Percentiles rank a stretch among this genome's conserved stretches.
Conservation (phyloP, 805 yeast species). For the Candida berthetii region DNA sequence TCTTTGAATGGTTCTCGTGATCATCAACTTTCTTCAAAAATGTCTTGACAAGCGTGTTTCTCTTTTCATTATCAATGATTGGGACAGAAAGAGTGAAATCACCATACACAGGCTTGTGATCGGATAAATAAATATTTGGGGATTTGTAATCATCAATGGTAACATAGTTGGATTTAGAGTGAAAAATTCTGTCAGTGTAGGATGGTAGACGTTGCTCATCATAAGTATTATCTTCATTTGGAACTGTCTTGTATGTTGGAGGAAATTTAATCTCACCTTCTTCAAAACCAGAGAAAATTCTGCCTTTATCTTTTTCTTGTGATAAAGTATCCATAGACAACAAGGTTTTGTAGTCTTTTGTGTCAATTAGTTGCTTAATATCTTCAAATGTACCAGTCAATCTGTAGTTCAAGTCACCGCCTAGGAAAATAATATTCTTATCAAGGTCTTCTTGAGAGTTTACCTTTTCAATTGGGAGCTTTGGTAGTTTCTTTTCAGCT, state of each 20-base stretch:
- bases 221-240: conserved; percentile 15
- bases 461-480: background rate
- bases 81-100: conserved; percentile 25
- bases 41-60: conserved; percentile 27
- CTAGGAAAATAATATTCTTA: conserved; percentile 25
- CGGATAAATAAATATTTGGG: conserved; percentile 30
- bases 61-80: conserved; percentile 29
- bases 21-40: conserved; percentile 35
- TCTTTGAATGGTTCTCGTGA: conserved; percentile 33
- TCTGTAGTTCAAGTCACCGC: conserved; percentile 55
- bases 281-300: conserved; percentile 35
- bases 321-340: conserved; percentile 37
- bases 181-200: conserved; percentile 52
- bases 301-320: conserved; percentile 24
- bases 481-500: background rate
- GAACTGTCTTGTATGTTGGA: conserved; percentile 46
- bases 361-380: conserved; percentile 21
- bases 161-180: conserved; percentile 25
- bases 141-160: conserved; percentile 16
- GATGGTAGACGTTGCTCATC: conserved; percentile 42
- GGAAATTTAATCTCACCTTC: conserved; percentile 42
- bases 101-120: conserved; percentile 49
- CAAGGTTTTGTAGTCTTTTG: conserved; percentile 26
- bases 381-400: conserved; percentile 23
- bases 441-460: conserved; percentile 2